A percentile compares a stretch with the other conserved stretches of the same genome.
Evolutionary conservation across 1,284 basidiomycete species (phyloP).

Genomic region (Ceraceosorus guamensis): DNA sequence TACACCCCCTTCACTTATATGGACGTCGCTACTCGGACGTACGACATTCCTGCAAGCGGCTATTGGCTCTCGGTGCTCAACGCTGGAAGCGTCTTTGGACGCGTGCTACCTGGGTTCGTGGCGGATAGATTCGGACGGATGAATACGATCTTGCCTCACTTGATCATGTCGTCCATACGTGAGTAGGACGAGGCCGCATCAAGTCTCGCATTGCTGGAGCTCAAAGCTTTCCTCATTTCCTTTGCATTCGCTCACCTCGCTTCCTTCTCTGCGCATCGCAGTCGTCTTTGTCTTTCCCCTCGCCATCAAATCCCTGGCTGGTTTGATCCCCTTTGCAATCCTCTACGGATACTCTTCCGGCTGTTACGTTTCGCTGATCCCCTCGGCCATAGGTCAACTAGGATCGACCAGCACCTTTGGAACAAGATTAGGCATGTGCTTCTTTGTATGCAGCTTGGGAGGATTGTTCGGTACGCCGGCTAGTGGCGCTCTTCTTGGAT

Average conservation of each 20-base stretch:
- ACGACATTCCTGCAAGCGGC: slow-evolving; percentile 4
- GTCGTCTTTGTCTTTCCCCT: neutral
- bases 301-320: neutral
- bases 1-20: slow-evolving; percentile 29
- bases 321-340: slow-evolving; percentile 28
- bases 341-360: slow-evolving; percentile 36
- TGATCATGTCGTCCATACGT: slow-evolving; percentile 19
- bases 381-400: slow-evolving; percentile 35
- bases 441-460: slow-evolving; percentile 32
- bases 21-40: slow-evolving; percentile 10
- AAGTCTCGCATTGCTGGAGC: neutral
- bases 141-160: slow-evolving; percentile 36
- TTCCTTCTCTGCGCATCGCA: too few relatives aligned
- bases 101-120: slow-evolving; percentile 35
- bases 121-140: slow-evolving; percentile 36
- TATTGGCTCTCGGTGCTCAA: slow-evolving; percentile 14
- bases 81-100: slow-evolving; percentile 22
- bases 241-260: too few relatives aligned
- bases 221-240: too few relatives aligned
- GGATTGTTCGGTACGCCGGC: slow-evolving; percentile 37
- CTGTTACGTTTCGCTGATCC: slow-evolving; percentile 40
- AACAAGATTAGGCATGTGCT: slow-evolving; percentile 35
- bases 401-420: slow-evolving; percentile 41
- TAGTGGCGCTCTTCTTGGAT: slow-evolving; percentile 13
- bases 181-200: slow-evolving; percentile 18